Evolutionary conservation across 371 early-diverging fungal genomes (phyloP), one percentile per base, ranked within the genome.

Genomic region (Mortierella sp.): DNA sequence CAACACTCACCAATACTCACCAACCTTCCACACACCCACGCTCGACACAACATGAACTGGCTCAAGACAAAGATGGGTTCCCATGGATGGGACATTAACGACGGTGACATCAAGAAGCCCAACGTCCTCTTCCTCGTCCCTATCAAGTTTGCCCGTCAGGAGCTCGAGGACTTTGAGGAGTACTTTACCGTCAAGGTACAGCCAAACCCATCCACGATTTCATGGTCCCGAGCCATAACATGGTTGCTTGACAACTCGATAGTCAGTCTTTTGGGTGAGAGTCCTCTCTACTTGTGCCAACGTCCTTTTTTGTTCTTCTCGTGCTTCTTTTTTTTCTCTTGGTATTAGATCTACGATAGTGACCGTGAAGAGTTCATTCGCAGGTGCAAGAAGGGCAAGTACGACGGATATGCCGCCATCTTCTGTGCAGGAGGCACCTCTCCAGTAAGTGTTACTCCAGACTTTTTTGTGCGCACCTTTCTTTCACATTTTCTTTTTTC

Each of bases 61-160:
- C 79, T 85, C 86, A 85, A 85, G 78, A 75, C 81, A 74, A 81
- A 84, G 81, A 84, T 84, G 84, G 84, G 84, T 47, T 78, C 80
- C 55, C 82, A 81, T 24, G 86, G 86, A 26, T 85, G 86, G 86
- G 86, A 85, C n/a, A 71, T 85, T 11, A 81, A 60, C 16, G 86
- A 85, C 28, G 86, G 81, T 9, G 86, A 85, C 47, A 65, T 85
- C 75, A 85, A 85, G 44, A 85, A 85, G 82, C 86, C 81, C 71
- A 79, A 80, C 54, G 78, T 85, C 48, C 82, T 85, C 60, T 79
- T 85, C 45, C 65, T 85, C 75, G 70, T 16, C 9, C 86, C 82
- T 11, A 42, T 85, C 74, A 14, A 72, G 7, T 74, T 48, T 52
- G 86, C 82, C 14, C 79, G 60, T 6, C 86, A 85, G 78, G 82